A percentile compares a stretch with the other conserved stretches of the same genome.
These are phyloP conservation scores for Citrullus colocynthis DNA, from an alignment of 306 rosid genomes.

Conservation along the genomic window DNA sequence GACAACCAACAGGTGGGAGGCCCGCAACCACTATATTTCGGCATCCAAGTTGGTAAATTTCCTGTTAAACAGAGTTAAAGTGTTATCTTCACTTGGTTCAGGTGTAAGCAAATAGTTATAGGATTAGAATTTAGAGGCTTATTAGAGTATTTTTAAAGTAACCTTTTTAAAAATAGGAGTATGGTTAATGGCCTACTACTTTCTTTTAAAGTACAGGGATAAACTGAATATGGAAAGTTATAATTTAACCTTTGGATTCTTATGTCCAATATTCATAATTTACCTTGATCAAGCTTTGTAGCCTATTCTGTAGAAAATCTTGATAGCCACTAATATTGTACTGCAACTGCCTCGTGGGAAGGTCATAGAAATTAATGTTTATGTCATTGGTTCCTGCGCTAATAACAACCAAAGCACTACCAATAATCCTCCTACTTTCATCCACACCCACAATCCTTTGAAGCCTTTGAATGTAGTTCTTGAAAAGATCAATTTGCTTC, in stretches of 20 bases:
- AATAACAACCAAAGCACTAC: constrained; percentile 27
- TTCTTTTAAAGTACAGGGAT: background rate
- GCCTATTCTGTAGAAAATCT: constrained; percentile 33
- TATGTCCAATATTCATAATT: background rate
- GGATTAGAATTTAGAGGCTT: too few species aligned
- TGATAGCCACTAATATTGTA: constrained; percentile 33
- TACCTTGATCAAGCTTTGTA: constrained; percentile 31
- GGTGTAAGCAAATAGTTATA: background rate
- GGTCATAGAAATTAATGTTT: constrained; percentile 28
- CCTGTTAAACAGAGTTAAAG: constrained; percentile 14
- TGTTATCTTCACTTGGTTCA: background rate
- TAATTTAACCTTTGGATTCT: background rate
- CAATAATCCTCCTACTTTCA: constrained; percentile 19
- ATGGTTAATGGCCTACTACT: too few species aligned
- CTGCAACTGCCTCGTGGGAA: constrained; percentile 29
- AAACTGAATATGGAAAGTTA: background rate
- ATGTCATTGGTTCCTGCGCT: constrained; percentile 60
- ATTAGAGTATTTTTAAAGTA: too few species aligned
- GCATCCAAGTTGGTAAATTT: background rate
- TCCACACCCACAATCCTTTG: background rate
- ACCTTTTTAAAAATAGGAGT: too few species aligned
- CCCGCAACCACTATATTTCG: background rate
- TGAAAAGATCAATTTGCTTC: constrained; percentile 36
- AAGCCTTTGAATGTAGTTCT: constrained; percentile 27
- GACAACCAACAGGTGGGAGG: constrained; percentile 8